Evolutionary conservation across 345 rosid species (phyloP).

Genomic region (Jatropha curcas): DNA sequence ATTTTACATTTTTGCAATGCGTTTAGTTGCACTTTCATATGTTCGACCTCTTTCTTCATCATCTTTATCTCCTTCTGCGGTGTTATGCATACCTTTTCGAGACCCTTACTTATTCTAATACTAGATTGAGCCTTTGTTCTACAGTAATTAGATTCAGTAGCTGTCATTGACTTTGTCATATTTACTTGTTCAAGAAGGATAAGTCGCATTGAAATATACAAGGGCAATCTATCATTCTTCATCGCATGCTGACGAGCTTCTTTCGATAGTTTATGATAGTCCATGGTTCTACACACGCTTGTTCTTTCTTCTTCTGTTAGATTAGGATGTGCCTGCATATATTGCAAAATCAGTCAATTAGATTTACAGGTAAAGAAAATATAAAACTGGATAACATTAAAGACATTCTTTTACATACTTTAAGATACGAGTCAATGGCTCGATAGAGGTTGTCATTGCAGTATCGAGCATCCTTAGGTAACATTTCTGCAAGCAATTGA

Average conservation of each 20-base stretch:
- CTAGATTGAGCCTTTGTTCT: constrained; percentile 38
- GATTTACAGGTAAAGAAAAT: too few relatives aligned
- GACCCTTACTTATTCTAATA: constrained; percentile 23
- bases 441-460: constrained; percentile 47
- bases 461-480: constrained; percentile 41
- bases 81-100: constrained; percentile 20
- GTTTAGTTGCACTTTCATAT: constrained; percentile 50
- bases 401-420: constrained; percentile 32
- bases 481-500: constrained; percentile 37
- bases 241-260: constrained; percentile 48
- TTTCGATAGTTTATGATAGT: constrained; percentile 44
- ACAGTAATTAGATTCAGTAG: constrained; percentile 20
- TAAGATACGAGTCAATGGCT: constrained; percentile 57
- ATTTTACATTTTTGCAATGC: constrained; percentile 47
- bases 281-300: constrained; percentile 43
- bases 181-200: constrained; percentile 52
- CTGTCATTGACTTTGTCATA: constrained; percentile 37
- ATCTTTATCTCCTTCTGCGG: constrained; percentile 38
- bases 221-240: constrained; percentile 45
- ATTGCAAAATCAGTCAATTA: too few relatives aligned
- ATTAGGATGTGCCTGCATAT: constrained; percentile 47
- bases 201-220: constrained; percentile 26
- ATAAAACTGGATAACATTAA: too few relatives aligned
- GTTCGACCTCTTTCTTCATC: constrained; percentile 54
- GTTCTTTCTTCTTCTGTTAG: constrained; percentile 49